Conservation (phyloP, 2,329 filamentous ascomycete genomes). For the Canariomyces notabilis region DNA sequence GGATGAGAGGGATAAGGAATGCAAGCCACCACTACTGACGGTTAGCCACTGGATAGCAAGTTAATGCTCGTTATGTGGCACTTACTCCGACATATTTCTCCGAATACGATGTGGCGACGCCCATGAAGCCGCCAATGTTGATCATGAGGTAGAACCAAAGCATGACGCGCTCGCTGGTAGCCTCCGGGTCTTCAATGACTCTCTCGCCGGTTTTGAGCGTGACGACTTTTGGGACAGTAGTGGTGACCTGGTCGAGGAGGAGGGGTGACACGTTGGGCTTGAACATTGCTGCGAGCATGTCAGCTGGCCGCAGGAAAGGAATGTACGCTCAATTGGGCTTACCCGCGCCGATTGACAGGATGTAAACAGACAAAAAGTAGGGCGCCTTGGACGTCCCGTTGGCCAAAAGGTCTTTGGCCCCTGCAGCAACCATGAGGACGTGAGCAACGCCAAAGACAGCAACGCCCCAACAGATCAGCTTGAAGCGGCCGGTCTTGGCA, state of each 20-base stretch:
- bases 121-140: conserved; percentile 50
- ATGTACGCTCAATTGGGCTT: too few species aligned
- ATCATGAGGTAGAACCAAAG: conserved; percentile 57
- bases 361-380: conserved; percentile 56
- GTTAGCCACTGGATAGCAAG: neutral
- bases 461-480: conserved; percentile 67
- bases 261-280: conserved; percentile 68
- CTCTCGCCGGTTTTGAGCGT: conserved; percentile 52
- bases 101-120: conserved; percentile 47
- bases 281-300: conserved; percentile 43
- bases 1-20: conserved; percentile 32
- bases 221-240: conserved; percentile 49
- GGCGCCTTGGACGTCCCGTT: conserved; percentile 46
- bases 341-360: conserved; percentile 57
- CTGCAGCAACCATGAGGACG: conserved; percentile 61
- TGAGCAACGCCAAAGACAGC: conserved; percentile 62
- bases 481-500: conserved; percentile 63
- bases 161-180: conserved; percentile 61
- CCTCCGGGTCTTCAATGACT: conserved; percentile 63
- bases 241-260: conserved; percentile 60
- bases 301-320: too few species aligned
- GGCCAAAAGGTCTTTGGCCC: conserved; percentile 39
- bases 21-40: conserved; percentile 40
- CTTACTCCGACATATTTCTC: conserved; percentile 44
- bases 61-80: neutral